A percentile compares a stretch with the other conserved stretches of the same genome.
phyloP scores from a whole-genome alignment of 805 yeast genomes.

The Debaryomyces prosopidis region DNA sequence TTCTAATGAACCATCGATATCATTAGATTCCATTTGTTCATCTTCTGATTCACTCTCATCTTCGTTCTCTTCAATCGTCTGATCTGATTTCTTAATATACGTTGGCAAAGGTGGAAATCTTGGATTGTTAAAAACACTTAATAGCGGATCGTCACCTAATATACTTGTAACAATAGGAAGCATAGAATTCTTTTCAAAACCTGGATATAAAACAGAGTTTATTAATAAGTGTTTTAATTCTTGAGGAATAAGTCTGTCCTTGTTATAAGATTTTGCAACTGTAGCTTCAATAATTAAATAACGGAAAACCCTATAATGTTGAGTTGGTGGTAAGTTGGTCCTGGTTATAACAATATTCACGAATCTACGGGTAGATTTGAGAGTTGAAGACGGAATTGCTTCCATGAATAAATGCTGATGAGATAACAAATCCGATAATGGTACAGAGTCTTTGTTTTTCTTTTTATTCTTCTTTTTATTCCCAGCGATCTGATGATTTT shows the following conservation, averaged over 20 bases:
- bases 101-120: conserved; percentile 60
- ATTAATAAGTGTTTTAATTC: conserved; percentile 44
- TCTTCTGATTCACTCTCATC: conserved; percentile 11
- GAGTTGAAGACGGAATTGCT: conserved; percentile 39
- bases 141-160: conserved; percentile 48
- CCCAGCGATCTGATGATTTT: background rate
- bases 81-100: conserved; percentile 8
- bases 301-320: conserved; percentile 55
- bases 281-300: conserved; percentile 38
- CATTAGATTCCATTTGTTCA: background rate
- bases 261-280: conserved; percentile 22
- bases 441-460: conserved; percentile 42
- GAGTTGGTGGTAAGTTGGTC: conserved; percentile 59
- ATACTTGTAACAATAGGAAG: conserved; percentile 68
- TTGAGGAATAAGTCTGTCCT: conserved; percentile 22
- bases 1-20: background rate
- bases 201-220: conserved; percentile 67
- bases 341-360: conserved; percentile 49
- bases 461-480: conserved; percentile 34
- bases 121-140: conserved; percentile 70
- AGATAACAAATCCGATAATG: conserved; percentile 68
- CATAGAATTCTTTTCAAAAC: conserved; percentile 59
- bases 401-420: conserved; percentile 57
- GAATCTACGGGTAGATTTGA: conserved; percentile 41
- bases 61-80: conserved; percentile 9